phyloP scores from a whole-genome alignment of 306 rosid genomes.

The Dryas drummondii region DNA sequence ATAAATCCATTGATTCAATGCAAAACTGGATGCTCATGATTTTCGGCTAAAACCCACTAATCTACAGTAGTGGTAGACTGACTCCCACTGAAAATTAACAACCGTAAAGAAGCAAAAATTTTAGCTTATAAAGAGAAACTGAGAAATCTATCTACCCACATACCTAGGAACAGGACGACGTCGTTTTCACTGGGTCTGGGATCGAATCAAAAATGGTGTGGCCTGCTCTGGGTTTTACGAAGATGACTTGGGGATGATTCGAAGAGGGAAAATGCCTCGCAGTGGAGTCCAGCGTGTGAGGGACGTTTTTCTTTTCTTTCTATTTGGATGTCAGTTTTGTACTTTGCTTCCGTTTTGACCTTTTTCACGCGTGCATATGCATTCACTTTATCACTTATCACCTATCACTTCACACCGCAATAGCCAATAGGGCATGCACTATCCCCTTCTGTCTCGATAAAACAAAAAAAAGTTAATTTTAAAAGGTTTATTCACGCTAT shows the following conservation, averaged over 20 bases:
- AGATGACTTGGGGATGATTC: background rate
- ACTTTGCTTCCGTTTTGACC: background rate
- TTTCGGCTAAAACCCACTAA: background rate
- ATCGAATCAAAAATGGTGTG: slow-evolving; percentile 13
- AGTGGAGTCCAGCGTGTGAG: background rate
- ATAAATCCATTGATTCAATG: background rate
- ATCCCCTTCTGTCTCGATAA: too few species aligned
- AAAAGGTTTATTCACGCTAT: too few species aligned
- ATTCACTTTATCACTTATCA: background rate
- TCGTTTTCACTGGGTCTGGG: background rate
- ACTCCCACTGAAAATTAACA: background rate
- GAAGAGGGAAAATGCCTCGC: background rate
- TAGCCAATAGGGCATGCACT: too few species aligned
- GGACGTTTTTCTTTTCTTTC: background rate
- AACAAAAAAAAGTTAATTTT: too few species aligned
- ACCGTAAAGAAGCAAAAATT: slow-evolving; percentile 12
- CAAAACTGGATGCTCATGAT: background rate
- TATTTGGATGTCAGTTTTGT: slow-evolving; percentile 4
- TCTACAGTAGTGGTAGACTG: background rate
- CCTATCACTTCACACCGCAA: too few species aligned
- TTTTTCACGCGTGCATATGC: background rate
- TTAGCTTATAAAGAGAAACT: background rate
- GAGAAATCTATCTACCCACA: background rate
- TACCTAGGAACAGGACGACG: slow-evolving; percentile 3
- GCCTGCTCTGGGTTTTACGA: slow-evolving; percentile 1